A percentile compares a stretch with the other conserved stretches of the same genome.
phyloP scores from a whole-genome alignment of 305 asterid genomes.

The Withania somnifera region DNA sequence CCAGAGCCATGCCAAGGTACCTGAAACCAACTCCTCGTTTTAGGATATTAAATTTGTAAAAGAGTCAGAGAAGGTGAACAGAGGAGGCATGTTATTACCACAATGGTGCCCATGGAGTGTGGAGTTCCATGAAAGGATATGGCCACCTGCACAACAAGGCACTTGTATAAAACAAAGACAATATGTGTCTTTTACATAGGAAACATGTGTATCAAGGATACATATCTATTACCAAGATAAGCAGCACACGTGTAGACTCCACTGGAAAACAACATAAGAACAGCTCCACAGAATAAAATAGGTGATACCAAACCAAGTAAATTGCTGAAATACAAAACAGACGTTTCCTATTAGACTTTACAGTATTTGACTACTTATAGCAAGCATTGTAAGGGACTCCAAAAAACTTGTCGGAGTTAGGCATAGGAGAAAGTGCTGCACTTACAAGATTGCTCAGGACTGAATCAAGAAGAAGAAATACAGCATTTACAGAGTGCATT shows the following conservation, averaged over 20 bases:
- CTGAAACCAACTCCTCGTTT: constrained; percentile 19
- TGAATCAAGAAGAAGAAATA: constrained; percentile 70
- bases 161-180: background rate
- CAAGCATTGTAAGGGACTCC: background rate
- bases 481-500: constrained; percentile 85
- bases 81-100: constrained; percentile 31
- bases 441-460: constrained; percentile 63
- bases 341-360: background rate
- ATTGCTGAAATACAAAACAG: constrained; percentile 41
- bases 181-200: background rate
- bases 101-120: constrained; percentile 67
- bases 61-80: background rate
- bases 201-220: background rate
- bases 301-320: constrained; percentile 54
- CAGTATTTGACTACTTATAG: background rate
- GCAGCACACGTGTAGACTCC: constrained; percentile 73
- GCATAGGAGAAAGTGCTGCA: background rate
- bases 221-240: constrained; percentile 36
- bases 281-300: constrained; percentile 64
- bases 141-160: constrained; percentile 69
- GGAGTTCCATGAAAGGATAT: constrained; percentile 83
- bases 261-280: constrained; percentile 59
- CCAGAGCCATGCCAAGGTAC: constrained; percentile 56
- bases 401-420: background rate
- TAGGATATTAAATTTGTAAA: background rate